Evolutionary conservation across 805 yeast genomes (phyloP).

Genomic region (Lipomyces sp.): DNA sequence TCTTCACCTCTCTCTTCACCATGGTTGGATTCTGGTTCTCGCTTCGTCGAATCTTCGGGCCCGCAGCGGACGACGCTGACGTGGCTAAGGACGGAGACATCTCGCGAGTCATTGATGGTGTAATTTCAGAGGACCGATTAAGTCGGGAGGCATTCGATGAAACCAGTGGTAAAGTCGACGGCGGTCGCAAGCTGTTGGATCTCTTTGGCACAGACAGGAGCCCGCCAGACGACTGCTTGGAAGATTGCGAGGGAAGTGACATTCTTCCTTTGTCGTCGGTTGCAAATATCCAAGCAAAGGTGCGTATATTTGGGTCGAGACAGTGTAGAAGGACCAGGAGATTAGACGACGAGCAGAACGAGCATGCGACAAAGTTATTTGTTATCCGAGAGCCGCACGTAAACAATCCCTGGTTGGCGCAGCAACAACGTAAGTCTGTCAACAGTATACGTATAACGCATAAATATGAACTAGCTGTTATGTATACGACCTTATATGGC

Average conservation of each 20-base stretch:
- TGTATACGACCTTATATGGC: too few relatives aligned
- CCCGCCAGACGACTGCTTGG: conserved; percentile 9
- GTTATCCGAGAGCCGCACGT: not conserved
- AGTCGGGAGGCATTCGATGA: conserved; percentile 16
- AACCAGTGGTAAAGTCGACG: conserved; percentile 20
- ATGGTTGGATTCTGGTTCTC: conserved; percentile 1
- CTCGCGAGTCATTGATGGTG: conserved; percentile 2
- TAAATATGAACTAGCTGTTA: too few relatives aligned
- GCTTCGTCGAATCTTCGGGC: not conserved
- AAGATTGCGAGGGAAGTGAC: too few relatives aligned
- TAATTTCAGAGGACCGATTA: conserved; percentile 21
- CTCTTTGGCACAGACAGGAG: conserved; percentile 18
- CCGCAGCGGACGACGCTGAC: conserved; percentile 1
- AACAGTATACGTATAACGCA: too few relatives aligned
- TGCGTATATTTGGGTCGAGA: too few relatives aligned
- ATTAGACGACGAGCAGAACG: too few relatives aligned
- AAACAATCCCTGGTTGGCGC: conserved; percentile 1
- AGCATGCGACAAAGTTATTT: too few relatives aligned
- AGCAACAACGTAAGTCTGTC: not conserved
- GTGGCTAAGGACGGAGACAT: conserved; percentile 1
- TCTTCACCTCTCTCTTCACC: too few relatives aligned
- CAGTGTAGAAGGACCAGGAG: too few relatives aligned
- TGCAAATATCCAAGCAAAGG: too few relatives aligned
- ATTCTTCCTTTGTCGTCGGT: too few relatives aligned
- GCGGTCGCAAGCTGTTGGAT: conserved; percentile 27